Evolutionary conservation across 352 stramenopile species (phyloP).

Genomic region (Phytophthora podocarpi): DNA sequence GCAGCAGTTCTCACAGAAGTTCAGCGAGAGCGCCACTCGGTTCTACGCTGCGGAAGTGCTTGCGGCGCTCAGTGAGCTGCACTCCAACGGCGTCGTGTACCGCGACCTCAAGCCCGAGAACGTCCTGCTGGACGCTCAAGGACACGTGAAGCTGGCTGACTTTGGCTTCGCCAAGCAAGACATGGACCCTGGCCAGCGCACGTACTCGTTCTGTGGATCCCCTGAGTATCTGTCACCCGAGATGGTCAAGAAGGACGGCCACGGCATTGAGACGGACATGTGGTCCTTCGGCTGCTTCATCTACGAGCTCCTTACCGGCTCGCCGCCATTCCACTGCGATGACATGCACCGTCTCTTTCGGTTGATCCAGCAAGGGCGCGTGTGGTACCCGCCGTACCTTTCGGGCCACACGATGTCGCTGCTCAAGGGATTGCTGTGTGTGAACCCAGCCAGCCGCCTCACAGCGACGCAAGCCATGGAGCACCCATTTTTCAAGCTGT

Average conservation of each 20-base stretch:
- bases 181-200: conserved; percentile 58
- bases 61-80: conserved; percentile 55
- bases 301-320: conserved; percentile 79
- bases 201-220: conserved; percentile 85
- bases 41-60: conserved; percentile 86
- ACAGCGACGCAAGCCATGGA: conserved; percentile 71
- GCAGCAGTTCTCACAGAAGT: conserved; percentile 73
- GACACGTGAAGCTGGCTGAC: conserved; percentile 83
- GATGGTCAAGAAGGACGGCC: conserved; percentile 77
- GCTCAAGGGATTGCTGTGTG: conserved; percentile 56
- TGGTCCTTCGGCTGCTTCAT: conserved; percentile 89
- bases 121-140: conserved; percentile 72
- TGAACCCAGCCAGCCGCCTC: conserved; percentile 50
- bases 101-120: conserved; percentile 84
- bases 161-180: conserved; percentile 86
- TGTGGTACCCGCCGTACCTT: conserved; percentile 77
- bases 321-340: conserved; percentile 72
- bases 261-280: conserved; percentile 83
- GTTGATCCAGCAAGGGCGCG: conserved; percentile 57
- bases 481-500: conserved; percentile 72
- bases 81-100: conserved; percentile 50
- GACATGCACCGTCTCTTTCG: conserved; percentile 70
- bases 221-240: conserved; percentile 88
- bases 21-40: conserved; percentile 57
- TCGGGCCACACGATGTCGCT: conserved; percentile 48